These are phyloP conservation scores for Lactarius hatsudake DNA, from an alignment of 768 basidiomycete species.

Conservation along the genomic window DNA sequence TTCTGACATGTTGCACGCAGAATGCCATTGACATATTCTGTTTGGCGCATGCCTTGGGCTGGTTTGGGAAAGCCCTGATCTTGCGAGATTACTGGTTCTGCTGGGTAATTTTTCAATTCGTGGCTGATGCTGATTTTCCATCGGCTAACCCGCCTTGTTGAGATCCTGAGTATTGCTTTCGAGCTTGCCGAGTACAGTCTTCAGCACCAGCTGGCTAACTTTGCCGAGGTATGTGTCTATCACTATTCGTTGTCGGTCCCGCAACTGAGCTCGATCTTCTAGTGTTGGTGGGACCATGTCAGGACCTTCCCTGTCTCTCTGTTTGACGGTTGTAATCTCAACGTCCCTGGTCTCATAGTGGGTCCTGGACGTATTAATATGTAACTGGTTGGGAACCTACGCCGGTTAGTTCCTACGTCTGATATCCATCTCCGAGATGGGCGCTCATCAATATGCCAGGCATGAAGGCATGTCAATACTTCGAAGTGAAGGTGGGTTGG, in stretches of 20 bases:
- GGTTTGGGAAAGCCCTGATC: conserved; percentile 91
- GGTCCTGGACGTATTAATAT: conserved; percentile 81
- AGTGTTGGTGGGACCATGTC: conserved; percentile 97
- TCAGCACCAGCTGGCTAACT: conserved; percentile 85
- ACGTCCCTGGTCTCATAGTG: conserved; percentile 46
- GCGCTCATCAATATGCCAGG: conserved; percentile 42
- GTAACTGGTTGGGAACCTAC: conserved; percentile 88
- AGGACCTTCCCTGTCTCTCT: conserved; percentile 32
- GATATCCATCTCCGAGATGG: conserved; percentile 25
- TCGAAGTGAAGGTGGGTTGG: conserved; percentile 59
- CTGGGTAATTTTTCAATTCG: conserved; percentile 55
- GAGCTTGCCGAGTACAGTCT: conserved; percentile 87
- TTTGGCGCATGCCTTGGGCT: conserved; percentile 78
- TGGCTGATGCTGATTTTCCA: conserved; percentile 1
- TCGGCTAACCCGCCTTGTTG: conserved; percentile 24
- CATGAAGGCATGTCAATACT: conserved; percentile 84
- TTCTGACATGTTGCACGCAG: conserved; percentile 36
- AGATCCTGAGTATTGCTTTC: conserved; percentile 87
- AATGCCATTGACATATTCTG: conserved; percentile 86
- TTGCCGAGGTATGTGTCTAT: conserved; percentile 64
- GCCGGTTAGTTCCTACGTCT: conserved; percentile 48
- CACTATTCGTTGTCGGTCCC: conserved; percentile 20
- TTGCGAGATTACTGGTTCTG: conserved; percentile 93
- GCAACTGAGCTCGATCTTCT: conserved; percentile 26
- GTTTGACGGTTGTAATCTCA: conserved; percentile 12